These are phyloP conservation scores for Suhomyces prunicola DNA, from an alignment of 805 yeast species.

Conservation along the genomic window DNA sequence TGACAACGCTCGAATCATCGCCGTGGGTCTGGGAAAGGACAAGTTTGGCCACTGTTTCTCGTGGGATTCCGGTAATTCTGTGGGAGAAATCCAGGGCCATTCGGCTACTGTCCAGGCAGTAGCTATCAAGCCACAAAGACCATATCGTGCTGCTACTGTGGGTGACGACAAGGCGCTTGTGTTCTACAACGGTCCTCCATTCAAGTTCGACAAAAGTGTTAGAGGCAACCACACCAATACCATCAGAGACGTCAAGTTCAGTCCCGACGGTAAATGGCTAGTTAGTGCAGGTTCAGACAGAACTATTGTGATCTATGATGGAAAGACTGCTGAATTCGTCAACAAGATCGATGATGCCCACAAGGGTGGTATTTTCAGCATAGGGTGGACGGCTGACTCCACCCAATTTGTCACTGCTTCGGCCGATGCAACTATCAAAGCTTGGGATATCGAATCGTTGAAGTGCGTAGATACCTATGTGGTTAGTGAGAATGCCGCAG, in stretches of 20 bases:
- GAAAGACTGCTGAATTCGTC: conserved; percentile 75
- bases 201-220: conserved; percentile 72
- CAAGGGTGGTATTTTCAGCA: conserved; percentile 75
- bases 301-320: conserved; percentile 73
- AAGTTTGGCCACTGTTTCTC: conserved; percentile 89
- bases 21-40: conserved; percentile 93
- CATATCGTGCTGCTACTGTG: conserved; percentile 90
- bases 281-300: conserved; percentile 87
- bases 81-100: conserved; percentile 95
- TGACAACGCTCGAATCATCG: conserved; percentile 80
- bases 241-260: conserved; percentile 74
- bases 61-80: conserved; percentile 93
- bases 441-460: conserved; percentile 49
- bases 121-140: conserved; percentile 79
- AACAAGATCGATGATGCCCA: conserved; percentile 54
- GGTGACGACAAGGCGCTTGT: conserved; percentile 86
- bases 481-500: conserved; percentile 30
- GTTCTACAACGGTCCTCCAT: conserved; percentile 90
- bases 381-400: conserved; percentile 64
- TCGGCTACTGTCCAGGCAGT: conserved; percentile 80
- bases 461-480: conserved; percentile 49
- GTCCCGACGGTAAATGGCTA: conserved; percentile 73
- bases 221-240: conserved; percentile 76
- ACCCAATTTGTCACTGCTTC: conserved; percentile 69
- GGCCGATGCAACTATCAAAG: conserved; percentile 73